Evolutionary conservation across 2,329 filamentous ascomycete species (phyloP).

Genomic region (Coniella vitis): DNA sequence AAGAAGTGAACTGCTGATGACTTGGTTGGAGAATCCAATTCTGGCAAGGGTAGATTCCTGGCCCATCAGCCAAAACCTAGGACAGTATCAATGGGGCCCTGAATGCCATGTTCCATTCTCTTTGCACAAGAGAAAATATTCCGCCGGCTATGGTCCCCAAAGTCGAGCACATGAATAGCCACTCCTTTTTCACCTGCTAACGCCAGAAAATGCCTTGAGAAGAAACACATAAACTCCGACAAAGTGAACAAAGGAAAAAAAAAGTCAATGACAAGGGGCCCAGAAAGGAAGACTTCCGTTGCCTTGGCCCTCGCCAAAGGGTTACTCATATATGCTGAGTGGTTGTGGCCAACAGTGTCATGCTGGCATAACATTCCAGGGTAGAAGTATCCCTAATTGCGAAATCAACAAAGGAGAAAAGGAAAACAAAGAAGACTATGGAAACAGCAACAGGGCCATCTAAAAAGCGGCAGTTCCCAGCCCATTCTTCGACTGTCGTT

Average conservation of each 20-base stretch:
- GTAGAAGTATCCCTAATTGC: no score
- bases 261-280: neutral
- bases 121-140: neutral
- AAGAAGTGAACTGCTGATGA: no score
- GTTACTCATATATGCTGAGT: neutral
- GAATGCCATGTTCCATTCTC: no score
- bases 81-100: no score
- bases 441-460: conserved; percentile 12
- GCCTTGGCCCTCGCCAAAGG: conserved; percentile 2
- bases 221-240: neutral
- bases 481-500: conserved; percentile 90
- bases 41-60: no score
- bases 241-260: neutral
- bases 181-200: conserved; percentile 11
- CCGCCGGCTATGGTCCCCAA: neutral
- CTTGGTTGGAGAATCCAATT: no score
- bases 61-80: no score
- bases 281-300: neutral
- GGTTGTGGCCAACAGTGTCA: neutral
- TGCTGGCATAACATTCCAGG: conserved; percentile 1
- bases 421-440: conserved; percentile 2
- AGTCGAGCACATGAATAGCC: conserved; percentile 3
- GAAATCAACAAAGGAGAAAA: no score
- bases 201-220: conserved; percentile 17
- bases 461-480: conserved; percentile 74